phyloP scores from a whole-genome alignment of 768 basidiomycete genomes.

The Hygrophoropsis aurantiaca region DNA sequence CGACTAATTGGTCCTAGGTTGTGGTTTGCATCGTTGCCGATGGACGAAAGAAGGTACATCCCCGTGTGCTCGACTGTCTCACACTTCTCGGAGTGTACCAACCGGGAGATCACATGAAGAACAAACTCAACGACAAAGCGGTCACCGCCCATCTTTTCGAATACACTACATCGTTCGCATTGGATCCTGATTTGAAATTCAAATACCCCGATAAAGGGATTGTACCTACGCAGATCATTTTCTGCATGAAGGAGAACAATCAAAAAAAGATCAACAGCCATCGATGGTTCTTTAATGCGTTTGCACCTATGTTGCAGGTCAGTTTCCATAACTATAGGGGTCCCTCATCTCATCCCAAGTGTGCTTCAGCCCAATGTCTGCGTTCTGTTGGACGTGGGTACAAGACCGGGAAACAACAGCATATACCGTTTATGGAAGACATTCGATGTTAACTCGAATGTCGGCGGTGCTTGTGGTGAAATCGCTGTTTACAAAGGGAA shows the following conservation, averaged over 20 bases:
- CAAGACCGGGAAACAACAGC: slow-evolving; percentile 82
- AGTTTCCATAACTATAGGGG: slow-evolving; percentile 20
- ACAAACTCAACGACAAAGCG: slow-evolving; percentile 67
- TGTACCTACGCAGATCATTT: slow-evolving; percentile 92
- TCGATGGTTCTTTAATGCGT: slow-evolving; percentile 97
- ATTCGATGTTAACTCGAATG: slow-evolving; percentile 88
- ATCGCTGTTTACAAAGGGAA: slow-evolving; percentile 91
- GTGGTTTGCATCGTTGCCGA: slow-evolving; percentile 93
- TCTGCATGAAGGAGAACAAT: slow-evolving; percentile 90
- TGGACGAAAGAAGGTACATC: slow-evolving; percentile 79
- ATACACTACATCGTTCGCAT: slow-evolving; percentile 78
- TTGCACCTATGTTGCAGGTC: slow-evolving; percentile 79
- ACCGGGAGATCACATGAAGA: slow-evolving; percentile 58
- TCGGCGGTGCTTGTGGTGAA: slow-evolving; percentile 97
- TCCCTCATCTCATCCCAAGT: no score
- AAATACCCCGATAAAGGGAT: slow-evolving; percentile 91
- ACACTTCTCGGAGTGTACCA: slow-evolving; percentile 95
- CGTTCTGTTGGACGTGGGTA: slow-evolving; percentile 91
- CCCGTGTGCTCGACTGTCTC: slow-evolving; percentile 83
- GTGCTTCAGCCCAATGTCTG: slow-evolving; percentile 80
- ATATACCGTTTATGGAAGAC: slow-evolving; percentile 96
- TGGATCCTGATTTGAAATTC: slow-evolving; percentile 80
- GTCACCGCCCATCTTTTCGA: slow-evolving; percentile 82
- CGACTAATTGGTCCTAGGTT: slow-evolving; percentile 47
- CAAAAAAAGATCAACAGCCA: slow-evolving; percentile 98